These are phyloP conservation scores for Bolboschoenus planiculmis DNA, from an alignment of 176 grass and related monocot species.

Conservation along the genomic window DNA sequence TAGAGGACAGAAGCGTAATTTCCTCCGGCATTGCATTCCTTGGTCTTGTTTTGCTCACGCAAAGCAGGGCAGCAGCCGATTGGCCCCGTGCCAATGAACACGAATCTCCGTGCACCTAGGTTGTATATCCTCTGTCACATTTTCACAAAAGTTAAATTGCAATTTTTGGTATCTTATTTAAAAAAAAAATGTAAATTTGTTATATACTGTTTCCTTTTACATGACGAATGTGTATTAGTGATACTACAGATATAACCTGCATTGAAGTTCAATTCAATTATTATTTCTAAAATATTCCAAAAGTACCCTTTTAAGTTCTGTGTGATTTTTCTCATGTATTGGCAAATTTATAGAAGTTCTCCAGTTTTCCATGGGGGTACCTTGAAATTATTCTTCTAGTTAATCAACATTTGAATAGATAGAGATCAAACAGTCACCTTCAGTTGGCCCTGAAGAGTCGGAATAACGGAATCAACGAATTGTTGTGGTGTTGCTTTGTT, in stretches of 20 bases:
- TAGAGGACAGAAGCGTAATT: conserved; percentile 40
- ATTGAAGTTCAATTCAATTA: no score
- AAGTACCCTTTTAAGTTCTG: no score
- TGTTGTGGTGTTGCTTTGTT: conserved; percentile 30
- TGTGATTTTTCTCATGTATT: not conserved
- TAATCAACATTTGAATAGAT: not conserved
- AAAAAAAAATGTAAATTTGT: not conserved
- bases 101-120: conserved; percentile 47
- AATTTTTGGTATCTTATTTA: not conserved
- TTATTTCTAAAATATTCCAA: no score
- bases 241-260: not conserved
- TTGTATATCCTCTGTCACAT: conserved; percentile 42
- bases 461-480: conserved; percentile 39
- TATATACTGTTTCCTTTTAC: not conserved
- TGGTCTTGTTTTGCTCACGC: conserved; percentile 25
- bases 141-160: not conserved
- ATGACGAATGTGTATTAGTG: not conserved
- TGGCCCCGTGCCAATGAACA: conserved; percentile 40
- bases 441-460: conserved; percentile 44
- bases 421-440: conserved; percentile 31
- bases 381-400: not conserved
- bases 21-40: conserved; percentile 33
- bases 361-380: no score
- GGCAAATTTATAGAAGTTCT: not conserved
- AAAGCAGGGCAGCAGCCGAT: conserved; percentile 48